phyloP scores from a whole-genome alignment of 2,329 filamentous ascomycete species.

The Zymoseptoria crescenta region DNA sequence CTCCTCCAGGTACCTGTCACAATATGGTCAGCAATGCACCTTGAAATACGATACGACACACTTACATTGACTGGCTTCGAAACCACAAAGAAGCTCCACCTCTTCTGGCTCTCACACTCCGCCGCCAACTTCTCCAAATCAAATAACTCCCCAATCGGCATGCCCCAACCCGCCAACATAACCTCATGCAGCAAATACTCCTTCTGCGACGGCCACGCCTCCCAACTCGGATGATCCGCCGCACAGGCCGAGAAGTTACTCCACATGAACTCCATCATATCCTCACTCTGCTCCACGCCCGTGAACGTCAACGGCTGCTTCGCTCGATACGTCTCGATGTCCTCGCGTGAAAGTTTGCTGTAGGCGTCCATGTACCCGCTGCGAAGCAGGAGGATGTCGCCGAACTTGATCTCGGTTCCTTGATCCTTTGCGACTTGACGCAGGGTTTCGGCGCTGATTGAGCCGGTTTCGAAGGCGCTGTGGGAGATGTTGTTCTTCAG shows the following conservation, averaged over 20 bases:
- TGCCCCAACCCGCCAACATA: constrained; percentile 43
- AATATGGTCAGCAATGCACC: constrained; percentile 24
- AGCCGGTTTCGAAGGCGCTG: constrained; percentile 29
- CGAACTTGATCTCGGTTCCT: constrained; percentile 47
- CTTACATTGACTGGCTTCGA: constrained; percentile 43
- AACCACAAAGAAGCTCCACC: constrained; percentile 43
- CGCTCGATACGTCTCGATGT: constrained; percentile 33
- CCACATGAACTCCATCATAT: constrained; percentile 38
- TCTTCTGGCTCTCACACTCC: constrained; percentile 31
- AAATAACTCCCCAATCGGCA: constrained; percentile 46
- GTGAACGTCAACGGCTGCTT: constrained; percentile 39
- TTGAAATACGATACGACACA: background rate
- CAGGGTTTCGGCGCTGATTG: constrained; percentile 34
- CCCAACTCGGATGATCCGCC: constrained; percentile 34
- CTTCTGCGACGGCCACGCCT: constrained; percentile 32
- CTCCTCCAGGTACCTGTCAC: constrained; percentile 27
- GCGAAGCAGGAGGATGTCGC: constrained; percentile 47
- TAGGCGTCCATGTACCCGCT: constrained; percentile 41
- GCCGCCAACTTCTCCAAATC: constrained; percentile 40
- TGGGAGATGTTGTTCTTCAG: constrained; percentile 32
- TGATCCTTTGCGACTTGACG: constrained; percentile 39
- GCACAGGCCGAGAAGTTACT: constrained; percentile 32
- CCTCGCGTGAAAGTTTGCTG: constrained; percentile 30
- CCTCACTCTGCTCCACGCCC: constrained; percentile 42
- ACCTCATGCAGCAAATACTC: constrained; percentile 39